A percentile compares a stretch with the other conserved stretches of the same genome.
phyloP scores from a whole-genome alignment of 139 green algal species.

The Chlamydomonas eustigma region DNA sequence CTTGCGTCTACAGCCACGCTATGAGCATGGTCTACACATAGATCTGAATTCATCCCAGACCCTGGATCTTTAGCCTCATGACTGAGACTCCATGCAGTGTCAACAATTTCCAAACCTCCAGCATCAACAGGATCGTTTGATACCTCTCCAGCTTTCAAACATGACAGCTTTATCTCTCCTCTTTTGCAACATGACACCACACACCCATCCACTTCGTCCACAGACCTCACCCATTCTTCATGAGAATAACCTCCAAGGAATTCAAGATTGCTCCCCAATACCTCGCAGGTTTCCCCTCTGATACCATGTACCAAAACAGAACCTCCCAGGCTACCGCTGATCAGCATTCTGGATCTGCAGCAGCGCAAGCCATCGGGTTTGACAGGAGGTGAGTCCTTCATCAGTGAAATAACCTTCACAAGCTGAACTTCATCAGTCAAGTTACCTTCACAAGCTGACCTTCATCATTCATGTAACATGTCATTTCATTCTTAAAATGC shows the following conservation, averaged over 20 bases:
- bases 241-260: not conserved
- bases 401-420: no score
- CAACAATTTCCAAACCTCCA: not conserved
- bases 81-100: not conserved
- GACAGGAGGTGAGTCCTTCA: not conserved
- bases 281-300: not conserved
- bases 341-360: not conserved
- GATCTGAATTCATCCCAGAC: not conserved
- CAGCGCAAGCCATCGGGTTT: not conserved
- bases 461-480: no score
- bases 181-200: not conserved
- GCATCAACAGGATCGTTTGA: not conserved
- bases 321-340: not conserved
- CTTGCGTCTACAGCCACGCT: not conserved
- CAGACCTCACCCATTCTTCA: not conserved
- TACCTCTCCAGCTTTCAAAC: not conserved
- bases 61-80: not conserved
- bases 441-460: no score
- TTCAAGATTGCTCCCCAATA: not conserved
- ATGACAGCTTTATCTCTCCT: not conserved
- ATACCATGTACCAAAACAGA: not conserved
- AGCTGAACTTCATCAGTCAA: no score
- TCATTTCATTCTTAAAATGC: no score
- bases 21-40: not conserved
- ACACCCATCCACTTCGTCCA: not conserved